Evolutionary conservation across 192 early-diverging fungal genomes (phyloP), one percentile per base, ranked within the genome.

Genomic region (Podila horticola): DNA sequence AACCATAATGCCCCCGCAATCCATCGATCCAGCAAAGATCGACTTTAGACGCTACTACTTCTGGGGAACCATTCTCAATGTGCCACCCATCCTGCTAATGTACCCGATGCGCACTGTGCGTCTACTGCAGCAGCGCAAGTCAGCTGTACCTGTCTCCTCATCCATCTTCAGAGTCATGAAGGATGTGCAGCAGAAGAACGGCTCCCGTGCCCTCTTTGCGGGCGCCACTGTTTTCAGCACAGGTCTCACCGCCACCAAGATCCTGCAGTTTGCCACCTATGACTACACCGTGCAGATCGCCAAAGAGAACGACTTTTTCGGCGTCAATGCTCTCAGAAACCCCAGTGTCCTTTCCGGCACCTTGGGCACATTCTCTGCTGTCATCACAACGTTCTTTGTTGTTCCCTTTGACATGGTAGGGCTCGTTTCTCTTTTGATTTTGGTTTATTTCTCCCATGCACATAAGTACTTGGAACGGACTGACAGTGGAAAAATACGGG

Each of bases 101-200:
- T 84, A 84, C 72, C 83, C 83, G 22, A 72, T 84, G 66, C 36
- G 83, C 30, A 84, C 83, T 4, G 83, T 84, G 10, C 75, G 83
- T 26, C 55, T 84, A 1, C 67, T 84, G 34, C 83, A 84, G 48
- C 83, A 84, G 29, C 66, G 74, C 31, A 72, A 72, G 34, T 74
- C 75, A 26, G 51, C 74, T 0, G 50, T 77, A 36, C 74, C 83
- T 19, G 83, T 84, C 45, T 84, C 83, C 26, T 75, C 74, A 30
- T 77, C 74, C 71, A 77, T 84, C 59, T 77, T 72, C 50, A 74
- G 31, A 29, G 83, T 84, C 61, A 58, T 84, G 41, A 75, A 73
- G 45, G 74, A 75, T 51, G 74, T 75, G 1, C 70, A 74, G 34
- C 75, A 74, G 55, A 77, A 75, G 48, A 77, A 77, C 36, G 83